Percentiles rank a stretch among this genome's conserved stretches.
phyloP scores from a whole-genome alignment of 768 basidiomycete species.

The Trametes coccinea region DNA sequence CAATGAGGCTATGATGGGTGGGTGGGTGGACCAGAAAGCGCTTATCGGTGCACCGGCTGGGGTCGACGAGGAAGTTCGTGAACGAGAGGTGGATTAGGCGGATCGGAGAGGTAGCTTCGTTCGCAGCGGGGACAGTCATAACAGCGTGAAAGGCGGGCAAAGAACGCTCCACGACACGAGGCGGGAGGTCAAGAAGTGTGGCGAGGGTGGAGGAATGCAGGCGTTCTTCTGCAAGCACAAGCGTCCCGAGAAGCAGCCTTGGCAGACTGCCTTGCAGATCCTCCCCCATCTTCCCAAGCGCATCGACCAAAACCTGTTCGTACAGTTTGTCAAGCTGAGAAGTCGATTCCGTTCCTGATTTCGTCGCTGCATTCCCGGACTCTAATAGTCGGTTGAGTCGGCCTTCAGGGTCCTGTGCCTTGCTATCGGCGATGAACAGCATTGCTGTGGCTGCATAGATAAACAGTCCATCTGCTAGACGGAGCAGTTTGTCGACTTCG shows the following conservation, averaged over 20 bases:
- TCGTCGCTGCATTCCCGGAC: background rate
- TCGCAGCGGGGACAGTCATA: too few relatives aligned
- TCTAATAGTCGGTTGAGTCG: background rate
- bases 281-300: background rate
- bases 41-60: too few relatives aligned
- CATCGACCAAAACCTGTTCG: conserved; percentile 1
- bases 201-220: too few relatives aligned
- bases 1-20: too few relatives aligned
- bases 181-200: too few relatives aligned
- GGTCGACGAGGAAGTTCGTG: too few relatives aligned
- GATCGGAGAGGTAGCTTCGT: too few relatives aligned
- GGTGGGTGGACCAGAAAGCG: too few relatives aligned
- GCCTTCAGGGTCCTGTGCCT: background rate
- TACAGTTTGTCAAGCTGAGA: conserved; percentile 20
- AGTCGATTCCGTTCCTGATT: background rate
- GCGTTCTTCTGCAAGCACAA: too few relatives aligned
- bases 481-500: background rate
- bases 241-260: background rate
- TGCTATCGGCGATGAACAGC: conserved; percentile 18
- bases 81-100: too few relatives aligned
- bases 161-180: too few relatives aligned
- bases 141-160: too few relatives aligned
- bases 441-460: conserved; percentile 25
- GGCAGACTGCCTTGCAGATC: background rate
- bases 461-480: conserved; percentile 16